Evolutionary conservation across 306 rosid genomes (phyloP).

Genomic region (Vigna trinervia): DNA sequence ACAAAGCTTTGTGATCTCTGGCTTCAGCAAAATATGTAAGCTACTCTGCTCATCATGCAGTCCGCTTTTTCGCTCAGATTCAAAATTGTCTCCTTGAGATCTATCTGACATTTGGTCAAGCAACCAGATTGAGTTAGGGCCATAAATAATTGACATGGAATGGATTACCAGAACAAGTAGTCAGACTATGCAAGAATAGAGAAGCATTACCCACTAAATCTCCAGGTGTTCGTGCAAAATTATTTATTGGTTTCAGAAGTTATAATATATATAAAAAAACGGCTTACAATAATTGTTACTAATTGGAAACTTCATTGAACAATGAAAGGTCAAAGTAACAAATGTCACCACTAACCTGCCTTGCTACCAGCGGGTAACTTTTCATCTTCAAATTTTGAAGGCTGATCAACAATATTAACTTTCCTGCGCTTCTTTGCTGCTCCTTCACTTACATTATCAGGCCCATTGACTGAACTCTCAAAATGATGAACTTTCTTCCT

Average conservation of each 20-base stretch:
- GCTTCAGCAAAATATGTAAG: slow-evolving; percentile 51
- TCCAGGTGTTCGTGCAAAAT: slow-evolving; percentile 53
- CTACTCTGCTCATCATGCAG: slow-evolving; percentile 47
- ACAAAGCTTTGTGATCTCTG: slow-evolving; percentile 51
- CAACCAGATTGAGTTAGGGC: slow-evolving; percentile 34
- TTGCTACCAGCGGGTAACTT: slow-evolving; percentile 44
- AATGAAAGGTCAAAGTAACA: slow-evolving; percentile 32
- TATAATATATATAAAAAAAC: slow-evolving; percentile 30
- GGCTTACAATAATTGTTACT: slow-evolving; percentile 19
- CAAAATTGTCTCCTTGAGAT: slow-evolving; percentile 38
- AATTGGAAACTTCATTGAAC: slow-evolving; percentile 39
- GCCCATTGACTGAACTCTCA: slow-evolving; percentile 48
- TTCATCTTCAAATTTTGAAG: slow-evolving; percentile 54
- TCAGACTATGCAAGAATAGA: slow-evolving; percentile 44
- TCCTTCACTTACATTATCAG: slow-evolving; percentile 53
- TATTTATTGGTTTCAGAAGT: slow-evolving; percentile 45
- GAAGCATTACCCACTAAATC: slow-evolving; percentile 43
- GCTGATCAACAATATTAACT: slow-evolving; percentile 51
- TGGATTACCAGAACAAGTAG: slow-evolving; percentile 40
- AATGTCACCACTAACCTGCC: slow-evolving; percentile 61
- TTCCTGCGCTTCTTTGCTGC: slow-evolving; percentile 65
- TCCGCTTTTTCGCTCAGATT: slow-evolving; percentile 33
- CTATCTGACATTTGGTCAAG: slow-evolving; percentile 47
- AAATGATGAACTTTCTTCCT: slow-evolving; percentile 65
- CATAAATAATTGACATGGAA: slow-evolving; percentile 15